These are phyloP conservation scores for Ceriops zippeliana DNA, from an alignment of 345 rosid species.

Conservation along the genomic window DNA sequence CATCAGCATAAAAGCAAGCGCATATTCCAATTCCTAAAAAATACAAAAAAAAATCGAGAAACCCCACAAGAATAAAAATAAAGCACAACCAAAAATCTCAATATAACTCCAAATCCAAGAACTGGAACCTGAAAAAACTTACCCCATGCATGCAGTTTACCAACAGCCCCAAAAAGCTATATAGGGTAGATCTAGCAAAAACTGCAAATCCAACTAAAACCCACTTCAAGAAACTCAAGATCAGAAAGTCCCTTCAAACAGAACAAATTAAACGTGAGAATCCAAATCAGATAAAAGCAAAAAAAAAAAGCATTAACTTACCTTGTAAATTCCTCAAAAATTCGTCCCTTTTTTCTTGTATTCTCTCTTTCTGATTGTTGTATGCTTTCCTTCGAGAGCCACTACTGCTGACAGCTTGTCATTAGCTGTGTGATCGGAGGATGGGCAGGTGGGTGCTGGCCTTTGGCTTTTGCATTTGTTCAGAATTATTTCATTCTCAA, in stretches of 20 bases:
- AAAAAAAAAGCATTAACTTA: background rate
- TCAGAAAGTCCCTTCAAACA: background rate
- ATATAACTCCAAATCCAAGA: slow-evolving; percentile 13
- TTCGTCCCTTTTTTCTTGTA: too few species aligned
- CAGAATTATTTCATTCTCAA: too few species aligned
- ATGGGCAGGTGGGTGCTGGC: too few species aligned
- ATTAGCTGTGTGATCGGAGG: too few species aligned
- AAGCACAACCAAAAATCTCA: slow-evolving; percentile 17
- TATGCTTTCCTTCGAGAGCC: too few species aligned
- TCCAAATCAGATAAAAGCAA: background rate
- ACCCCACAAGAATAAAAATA: background rate
- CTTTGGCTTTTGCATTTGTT: too few species aligned
- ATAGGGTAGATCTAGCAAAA: slow-evolving; percentile 37
- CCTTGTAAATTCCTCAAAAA: too few species aligned
- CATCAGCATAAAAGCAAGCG: background rate
- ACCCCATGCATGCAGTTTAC: slow-evolving; percentile 68
- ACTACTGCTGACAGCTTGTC: too few species aligned
- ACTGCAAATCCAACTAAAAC: slow-evolving; percentile 8
- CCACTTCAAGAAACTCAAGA: slow-evolving; percentile 15
- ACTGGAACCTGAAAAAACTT: slow-evolving; percentile 22
- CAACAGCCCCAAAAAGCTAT: background rate
- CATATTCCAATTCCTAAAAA: slow-evolving; percentile 7
- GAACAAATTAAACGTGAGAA: too few species aligned
- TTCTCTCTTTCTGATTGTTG: too few species aligned
- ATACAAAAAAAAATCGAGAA: background rate